Evolutionary conservation across 177 flowering plant genomes (phyloP).

Genomic region (Vitis hybrid): DNA sequence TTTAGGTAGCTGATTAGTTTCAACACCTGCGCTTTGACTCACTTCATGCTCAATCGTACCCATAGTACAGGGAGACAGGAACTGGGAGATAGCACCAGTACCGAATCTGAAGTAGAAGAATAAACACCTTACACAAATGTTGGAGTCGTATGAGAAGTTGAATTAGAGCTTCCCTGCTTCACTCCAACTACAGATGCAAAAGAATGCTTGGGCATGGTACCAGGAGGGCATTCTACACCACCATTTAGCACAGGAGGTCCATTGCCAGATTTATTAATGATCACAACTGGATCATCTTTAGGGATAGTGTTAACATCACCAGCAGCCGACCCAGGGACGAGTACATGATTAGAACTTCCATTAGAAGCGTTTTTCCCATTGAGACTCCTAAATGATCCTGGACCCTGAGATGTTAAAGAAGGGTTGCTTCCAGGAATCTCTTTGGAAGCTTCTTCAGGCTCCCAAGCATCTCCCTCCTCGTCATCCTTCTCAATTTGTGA

Average conservation of each 20-base stretch:
- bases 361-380: conserved; percentile 46
- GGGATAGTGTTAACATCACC: background rate
- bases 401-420: conserved; percentile 62
- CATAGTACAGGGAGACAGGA: conserved; percentile 29
- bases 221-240: conserved; percentile 5
- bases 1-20: conserved; percentile 14
- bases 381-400: conserved; percentile 75
- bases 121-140: conserved; percentile 18
- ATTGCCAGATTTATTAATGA: conserved; percentile 7
- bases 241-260: background rate
- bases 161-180: conserved; percentile 13
- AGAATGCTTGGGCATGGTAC: background rate
- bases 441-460: conserved; percentile 53
- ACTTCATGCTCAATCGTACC: conserved; percentile 45
- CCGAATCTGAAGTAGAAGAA: conserved; percentile 57
- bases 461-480: conserved; percentile 61
- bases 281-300: conserved; percentile 5
- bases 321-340: background rate
- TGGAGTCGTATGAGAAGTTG: background rate
- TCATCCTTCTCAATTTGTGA: conserved; percentile 47
- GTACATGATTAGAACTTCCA: conserved; percentile 17
- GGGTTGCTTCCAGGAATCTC: conserved; percentile 34
- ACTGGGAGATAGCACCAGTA: conserved; percentile 39
- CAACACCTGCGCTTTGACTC: conserved; percentile 24
- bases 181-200: conserved; percentile 9